A percentile compares a stretch with the other conserved stretches of the same genome.
Conservation (phyloP, 495 filamentous ascomycete species). For the Annulohypoxylon stygium region DNA sequence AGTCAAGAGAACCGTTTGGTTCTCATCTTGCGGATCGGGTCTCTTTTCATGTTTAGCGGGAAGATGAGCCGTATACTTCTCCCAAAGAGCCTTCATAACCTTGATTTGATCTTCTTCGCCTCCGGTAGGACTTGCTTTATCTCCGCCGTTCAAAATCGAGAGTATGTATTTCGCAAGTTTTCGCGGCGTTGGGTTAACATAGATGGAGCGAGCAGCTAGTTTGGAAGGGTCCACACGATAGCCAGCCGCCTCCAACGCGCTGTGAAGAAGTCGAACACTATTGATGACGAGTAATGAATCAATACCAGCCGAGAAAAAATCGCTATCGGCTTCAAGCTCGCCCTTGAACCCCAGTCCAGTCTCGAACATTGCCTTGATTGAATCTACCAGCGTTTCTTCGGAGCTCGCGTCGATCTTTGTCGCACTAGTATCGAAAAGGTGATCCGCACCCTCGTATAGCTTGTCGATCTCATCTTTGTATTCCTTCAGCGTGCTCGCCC, state of each 20-base stretch:
- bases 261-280: constrained; percentile 54
- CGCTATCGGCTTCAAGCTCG: constrained; percentile 53
- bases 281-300: constrained; percentile 67
- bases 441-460: constrained; percentile 56
- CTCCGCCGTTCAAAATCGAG: constrained; percentile 36
- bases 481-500: constrained; percentile 59
- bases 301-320: constrained; percentile 61
- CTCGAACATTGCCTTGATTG: constrained; percentile 54
- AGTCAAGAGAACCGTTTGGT: constrained; percentile 67
- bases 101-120: constrained; percentile 45
- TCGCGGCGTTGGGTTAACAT: constrained; percentile 55
- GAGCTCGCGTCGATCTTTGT: constrained; percentile 51
- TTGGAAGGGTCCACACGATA: constrained; percentile 45
- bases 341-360: constrained; percentile 44
- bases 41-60: constrained; percentile 47
- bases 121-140: background rate
- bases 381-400: constrained; percentile 49
- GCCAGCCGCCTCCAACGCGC: constrained; percentile 50
- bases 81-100: constrained; percentile 51
- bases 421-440: constrained; percentile 35
- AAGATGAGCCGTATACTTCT: constrained; percentile 57
- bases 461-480: constrained; percentile 68
- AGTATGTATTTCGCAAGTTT: constrained; percentile 52
- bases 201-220: constrained; percentile 56
- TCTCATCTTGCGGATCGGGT: constrained; percentile 51